Conservation (phyloP, 2,329 filamentous ascomycete genomes). For the Cercospora citrullina region DNA sequence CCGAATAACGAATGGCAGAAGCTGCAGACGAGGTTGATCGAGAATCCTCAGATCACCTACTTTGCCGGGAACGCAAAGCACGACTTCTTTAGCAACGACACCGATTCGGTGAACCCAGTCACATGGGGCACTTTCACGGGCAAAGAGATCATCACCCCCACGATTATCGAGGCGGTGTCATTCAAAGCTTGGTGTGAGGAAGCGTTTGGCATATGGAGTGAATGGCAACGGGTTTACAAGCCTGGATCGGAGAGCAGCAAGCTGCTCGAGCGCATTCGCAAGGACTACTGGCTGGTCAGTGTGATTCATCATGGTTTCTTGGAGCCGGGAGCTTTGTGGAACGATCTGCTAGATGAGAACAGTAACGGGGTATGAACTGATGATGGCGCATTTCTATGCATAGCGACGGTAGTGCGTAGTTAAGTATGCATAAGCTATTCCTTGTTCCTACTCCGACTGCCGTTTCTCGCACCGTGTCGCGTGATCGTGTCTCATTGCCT, state of each 20-base stretch:
- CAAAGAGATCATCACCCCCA: conserved; percentile 94
- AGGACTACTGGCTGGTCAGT: conserved; percentile 86
- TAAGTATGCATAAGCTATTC: neutral
- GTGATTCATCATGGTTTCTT: conserved; percentile 80
- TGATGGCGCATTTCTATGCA: neutral
- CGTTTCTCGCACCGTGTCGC: neutral
- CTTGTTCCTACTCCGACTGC: neutral
- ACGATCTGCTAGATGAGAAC: conserved; percentile 36
- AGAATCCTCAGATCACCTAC: conserved; percentile 73
- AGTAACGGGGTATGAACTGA: conserved; percentile 6
- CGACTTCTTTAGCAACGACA: conserved; percentile 69
- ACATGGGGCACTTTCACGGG: conserved; percentile 96
- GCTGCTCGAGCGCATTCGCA: conserved; percentile 66
- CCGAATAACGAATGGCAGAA: conserved; percentile 68
- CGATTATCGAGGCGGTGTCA: conserved; percentile 93
- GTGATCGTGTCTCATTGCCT: neutral
- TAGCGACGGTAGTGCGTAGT: neutral
- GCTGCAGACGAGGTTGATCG: conserved; percentile 66
- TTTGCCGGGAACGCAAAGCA: conserved; percentile 79
- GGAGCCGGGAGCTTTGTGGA: conserved; percentile 70
- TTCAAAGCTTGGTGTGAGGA: conserved; percentile 95
- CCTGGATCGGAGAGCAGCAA: conserved; percentile 68
- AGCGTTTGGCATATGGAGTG: conserved; percentile 90
- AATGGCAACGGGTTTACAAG: conserved; percentile 90
- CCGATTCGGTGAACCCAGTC: conserved; percentile 81